Base-by-base conservation (phyloP, 108 stramenopile genomes). In the Skeletonema marinoi region DNA sequence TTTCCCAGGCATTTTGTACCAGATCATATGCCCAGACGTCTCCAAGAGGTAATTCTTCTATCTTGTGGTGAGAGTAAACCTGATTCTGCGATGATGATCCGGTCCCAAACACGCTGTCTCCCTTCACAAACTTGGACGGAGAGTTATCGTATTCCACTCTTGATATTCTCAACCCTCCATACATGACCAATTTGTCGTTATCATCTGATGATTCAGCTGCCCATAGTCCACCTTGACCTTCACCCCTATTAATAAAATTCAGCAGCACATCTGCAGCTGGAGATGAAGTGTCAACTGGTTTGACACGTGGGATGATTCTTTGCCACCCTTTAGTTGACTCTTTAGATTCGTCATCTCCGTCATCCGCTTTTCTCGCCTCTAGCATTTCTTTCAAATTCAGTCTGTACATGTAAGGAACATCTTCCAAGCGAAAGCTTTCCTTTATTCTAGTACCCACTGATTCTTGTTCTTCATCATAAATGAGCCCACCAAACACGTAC, bases 21-120 rank as follows among this genome's bases (percentile, higher is more conserved):
- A 81, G 61, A 60, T 87, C 83, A 56, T 78, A 87, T 5, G 74
- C 74, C 86, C 86, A 87, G 16, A 84, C 71, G 70, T 87, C 86
- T 16, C 83, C 86, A 12, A 87, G 65, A 0, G 86, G 79, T 44
- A 82, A 31, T 36, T 82, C 81, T 1, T 76, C 51, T 38, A 82
- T 76, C 62, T 39, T 73, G 63, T 62, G 81, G 63, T 62, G 81
- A 19, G 46, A 38, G 19, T 48, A 7, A 11, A 21, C 4, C 56
- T 56, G 54, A 56, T 19, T 58, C 44, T 75, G 74, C 29, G 74
- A 65, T 31, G 65, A 75, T 50, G 63, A 44, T 25, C 54, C 54
- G 2, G 54, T n/a, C 9, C 54, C 68, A 32, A 61, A 75, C 4
- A 44, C 51, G 33, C 46, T 33, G 11, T 38, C 29, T 1, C 80